A percentile compares a stretch with the other conserved stretches of the same genome.
phyloP scores from a whole-genome alignment of 1,139 yeast genomes.

The Saccharomycopsis hybrid region DNA sequence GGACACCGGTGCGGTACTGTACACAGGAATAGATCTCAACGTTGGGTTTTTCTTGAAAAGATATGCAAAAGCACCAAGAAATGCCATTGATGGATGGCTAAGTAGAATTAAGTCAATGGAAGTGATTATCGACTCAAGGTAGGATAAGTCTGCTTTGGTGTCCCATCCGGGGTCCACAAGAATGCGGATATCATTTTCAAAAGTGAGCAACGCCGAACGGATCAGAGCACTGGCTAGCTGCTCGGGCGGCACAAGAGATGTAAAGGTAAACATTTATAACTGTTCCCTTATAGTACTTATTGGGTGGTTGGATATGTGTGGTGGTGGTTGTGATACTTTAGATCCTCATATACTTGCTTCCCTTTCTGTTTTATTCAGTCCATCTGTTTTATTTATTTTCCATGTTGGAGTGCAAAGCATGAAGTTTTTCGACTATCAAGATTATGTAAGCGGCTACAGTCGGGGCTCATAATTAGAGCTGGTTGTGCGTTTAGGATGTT shows the following conservation, averaged over 20 bases:
- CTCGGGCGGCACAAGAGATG: conserved; percentile 19
- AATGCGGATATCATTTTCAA: conserved; percentile 29
- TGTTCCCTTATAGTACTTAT: no score
- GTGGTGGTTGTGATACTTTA: no score
- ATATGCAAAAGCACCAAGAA: conserved; percentile 73
- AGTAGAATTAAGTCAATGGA: conserved; percentile 63
- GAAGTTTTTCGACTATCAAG: no score
- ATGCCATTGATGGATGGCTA: conserved; percentile 82
- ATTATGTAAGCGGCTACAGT: no score
- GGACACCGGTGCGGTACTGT: conserved; percentile 81
- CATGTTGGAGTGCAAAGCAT: no score
- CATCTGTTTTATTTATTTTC: no score
- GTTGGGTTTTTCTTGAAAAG: conserved; percentile 42
- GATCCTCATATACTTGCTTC: no score
- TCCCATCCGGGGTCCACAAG: conserved; percentile 66
- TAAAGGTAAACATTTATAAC: conserved; percentile 14
- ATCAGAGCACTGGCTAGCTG: conserved; percentile 10
- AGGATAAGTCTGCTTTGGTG: conserved; percentile 39
- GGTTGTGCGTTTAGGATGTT: no score
- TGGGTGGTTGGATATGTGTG: no score
- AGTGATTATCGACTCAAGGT: conserved; percentile 40
- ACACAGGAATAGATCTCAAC: conserved; percentile 51
- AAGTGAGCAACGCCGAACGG: conserved; percentile 32
- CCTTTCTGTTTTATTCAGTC: no score
- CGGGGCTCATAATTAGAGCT: no score